Conservation (phyloP, 768 basidiomycete species). For the Leccinum ochraceum region DNA sequence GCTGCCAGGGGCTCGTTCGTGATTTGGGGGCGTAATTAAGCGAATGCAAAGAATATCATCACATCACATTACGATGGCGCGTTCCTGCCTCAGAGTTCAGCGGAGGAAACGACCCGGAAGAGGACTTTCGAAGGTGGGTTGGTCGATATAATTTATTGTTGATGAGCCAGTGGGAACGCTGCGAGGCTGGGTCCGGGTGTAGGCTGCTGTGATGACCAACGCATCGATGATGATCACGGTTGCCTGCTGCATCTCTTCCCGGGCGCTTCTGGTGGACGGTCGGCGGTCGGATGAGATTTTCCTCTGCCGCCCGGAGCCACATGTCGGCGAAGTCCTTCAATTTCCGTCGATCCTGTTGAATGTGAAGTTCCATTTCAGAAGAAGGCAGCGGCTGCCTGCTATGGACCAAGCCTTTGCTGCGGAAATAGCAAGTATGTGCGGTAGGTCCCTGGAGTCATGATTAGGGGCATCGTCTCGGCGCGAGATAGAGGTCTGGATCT, state of each 20-base stretch:
- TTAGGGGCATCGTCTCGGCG: background rate
- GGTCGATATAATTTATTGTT: background rate
- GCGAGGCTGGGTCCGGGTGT: conserved; percentile 40
- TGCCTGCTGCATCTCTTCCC: conserved; percentile 39
- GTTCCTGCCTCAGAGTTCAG: conserved; percentile 36
- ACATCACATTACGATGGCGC: conserved; percentile 23
- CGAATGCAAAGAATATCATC: conserved; percentile 38
- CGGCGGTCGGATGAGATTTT: conserved; percentile 48
- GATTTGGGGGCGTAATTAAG: conserved; percentile 39
- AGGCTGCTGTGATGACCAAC: conserved; percentile 47
- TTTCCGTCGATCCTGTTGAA: background rate
- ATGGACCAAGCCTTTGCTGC: conserved; percentile 17
- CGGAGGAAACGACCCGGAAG: conserved; percentile 1
- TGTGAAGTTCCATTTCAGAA: background rate
- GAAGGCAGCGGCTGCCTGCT: conserved; percentile 33
- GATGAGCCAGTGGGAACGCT: conserved; percentile 19
- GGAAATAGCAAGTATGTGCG: conserved; percentile 37
- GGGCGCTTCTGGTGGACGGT: conserved; percentile 51
- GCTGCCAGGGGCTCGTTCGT: conserved; percentile 33
- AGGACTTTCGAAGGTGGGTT: background rate
- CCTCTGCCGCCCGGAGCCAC: conserved; percentile 36
- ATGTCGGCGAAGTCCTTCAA: conserved; percentile 36
- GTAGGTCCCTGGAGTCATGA: conserved; percentile 42
- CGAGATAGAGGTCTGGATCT: conserved; percentile 38
- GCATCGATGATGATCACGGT: conserved; percentile 34